Base-by-base conservation (phyloP, 2,329 filamentous ascomycete species). In the Xylariaceae sp. region DNA sequence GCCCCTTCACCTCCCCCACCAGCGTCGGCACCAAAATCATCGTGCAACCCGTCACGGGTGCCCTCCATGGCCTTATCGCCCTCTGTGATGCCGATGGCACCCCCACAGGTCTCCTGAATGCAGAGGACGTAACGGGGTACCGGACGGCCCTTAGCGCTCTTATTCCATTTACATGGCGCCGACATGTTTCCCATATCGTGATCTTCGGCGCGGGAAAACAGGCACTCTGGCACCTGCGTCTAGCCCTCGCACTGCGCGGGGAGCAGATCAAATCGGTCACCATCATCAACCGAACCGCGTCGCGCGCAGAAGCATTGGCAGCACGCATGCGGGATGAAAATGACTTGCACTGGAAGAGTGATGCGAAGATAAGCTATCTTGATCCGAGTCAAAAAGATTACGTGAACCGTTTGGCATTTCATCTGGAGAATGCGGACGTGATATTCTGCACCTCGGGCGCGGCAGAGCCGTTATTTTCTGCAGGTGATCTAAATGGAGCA, bases 151-250 rank as follows among this genome's bases (percentile, higher is more conserved):
- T 63, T 2, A 51, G 44, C 49, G 61, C 61, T 15, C 41, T 63
- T 44, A 63, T 59, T 34, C 61, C 61, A 3, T 63, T 45, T 17
- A 50, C 59, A 15, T 63, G 61, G 61, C 61, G 61, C 13, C 53
- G 49, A 6, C 44, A 52, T 17, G 57, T 41, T 2, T 37, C 53
- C 2, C 57, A 37, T 2, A 52, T 63, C 11, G 52, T 63, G 2
- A 39, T 63, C 1, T 63, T 63, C 15, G 61, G 61, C 5, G 61
- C 61, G 5, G 61, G 61, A 1, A 63, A 59, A 53, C 61, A 63
- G 55, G 61, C 61, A 2, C 61, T 63, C 34, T 63, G 61, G 61
- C 61, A 63, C 45, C 49, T 63, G 8, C 59, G 61, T 4, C 61
- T 63, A 4, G 53, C 50, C 4, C 53, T 63, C 9, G 59, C 59